A percentile compares a stretch with the other conserved stretches of the same genome.
Conservation (phyloP, 2,329 filamentous ascomycete genomes). For the Arthrobotrys conoides region DNA sequence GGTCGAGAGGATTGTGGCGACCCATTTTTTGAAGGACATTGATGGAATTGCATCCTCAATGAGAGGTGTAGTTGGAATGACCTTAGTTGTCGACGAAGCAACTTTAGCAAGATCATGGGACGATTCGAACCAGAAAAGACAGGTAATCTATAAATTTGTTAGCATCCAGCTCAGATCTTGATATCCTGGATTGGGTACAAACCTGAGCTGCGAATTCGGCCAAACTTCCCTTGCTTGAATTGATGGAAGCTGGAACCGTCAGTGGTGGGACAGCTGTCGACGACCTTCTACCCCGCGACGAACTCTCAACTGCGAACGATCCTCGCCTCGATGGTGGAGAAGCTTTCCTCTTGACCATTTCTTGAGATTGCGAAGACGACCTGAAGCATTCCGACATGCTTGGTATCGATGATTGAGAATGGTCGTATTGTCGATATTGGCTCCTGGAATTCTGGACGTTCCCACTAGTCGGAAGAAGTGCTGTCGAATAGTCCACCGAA, state of each 20-base stretch:
- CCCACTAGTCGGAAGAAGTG: conserved; percentile 48
- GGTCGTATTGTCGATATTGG: conserved; percentile 45
- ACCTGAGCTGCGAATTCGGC: conserved; percentile 88
- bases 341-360: conserved; percentile 50
- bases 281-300: conserved; percentile 47
- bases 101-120: conserved; percentile 80
- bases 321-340: conserved; percentile 51
- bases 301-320: conserved; percentile 47
- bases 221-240: conserved; percentile 80
- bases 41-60: conserved; percentile 81
- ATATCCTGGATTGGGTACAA: conserved; percentile 64
- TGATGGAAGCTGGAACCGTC: conserved; percentile 79
- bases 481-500: conserved; percentile 51
- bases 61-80: conserved; percentile 68
- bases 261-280: conserved; percentile 53
- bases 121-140: conserved; percentile 97
- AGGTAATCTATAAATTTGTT: conserved; percentile 78
- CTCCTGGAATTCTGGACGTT: conserved; percentile 51
- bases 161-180: conserved; percentile 13
- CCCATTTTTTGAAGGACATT: conserved; percentile 91
- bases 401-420: conserved; percentile 45
- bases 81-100: conserved; percentile 71
- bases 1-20: conserved; percentile 87
- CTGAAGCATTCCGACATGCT: conserved; percentile 56
- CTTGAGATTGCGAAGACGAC: conserved; percentile 37